Base-by-base conservation (phyloP, 257 asterid species). In the Primulina eburnea region DNA sequence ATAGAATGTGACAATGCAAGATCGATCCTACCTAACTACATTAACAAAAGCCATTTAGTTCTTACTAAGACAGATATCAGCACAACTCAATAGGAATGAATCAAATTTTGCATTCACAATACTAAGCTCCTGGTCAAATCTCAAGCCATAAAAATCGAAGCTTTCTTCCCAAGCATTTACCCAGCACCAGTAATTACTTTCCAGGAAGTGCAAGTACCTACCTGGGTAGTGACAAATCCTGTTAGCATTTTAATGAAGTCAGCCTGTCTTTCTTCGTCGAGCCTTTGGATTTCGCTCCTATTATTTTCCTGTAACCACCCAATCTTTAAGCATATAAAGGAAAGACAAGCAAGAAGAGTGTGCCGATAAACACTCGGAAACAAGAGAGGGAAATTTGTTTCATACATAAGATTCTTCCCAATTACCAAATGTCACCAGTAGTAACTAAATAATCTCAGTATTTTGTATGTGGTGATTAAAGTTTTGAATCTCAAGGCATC, bases 181-280 rank as follows among this genome's bases (percentile, higher is more conserved):
- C 55, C 62, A 14, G 35, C n/a, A 32, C n/a, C 18, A 32, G 70
- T 3, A 74, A 40, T 72, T 67, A 43, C 21, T 28, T 40, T 37
- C 55, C 20, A 16, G 69, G 37, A 60, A 53, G 47, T 37, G 5
- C 64, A 81, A 18, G 61, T 80, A 94, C 99, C 99, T 94, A 94
- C 99, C 99, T 94, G 99, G 80, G 73, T 82, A 38, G 72, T 64
- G 67, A 89, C 95, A 38, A 91, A 91, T 72, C 97, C 99, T 78
- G 83, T 89, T 77, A 94, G 75, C 99, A 94, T 94, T 79, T 85
- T 78, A 75, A 82, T 82, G 79, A 91, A 91, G 80, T 91, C 97
- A 17, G 38, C 64, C 73, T 75, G 73, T 77, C 97, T 86, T 80
- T 91, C 99, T 64, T 69, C 76, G 60, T 94, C 92, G 17, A 94